Base-by-base conservation (phyloP, 306 rosid genomes). In the Cyclanthera cordifolia region DNA sequence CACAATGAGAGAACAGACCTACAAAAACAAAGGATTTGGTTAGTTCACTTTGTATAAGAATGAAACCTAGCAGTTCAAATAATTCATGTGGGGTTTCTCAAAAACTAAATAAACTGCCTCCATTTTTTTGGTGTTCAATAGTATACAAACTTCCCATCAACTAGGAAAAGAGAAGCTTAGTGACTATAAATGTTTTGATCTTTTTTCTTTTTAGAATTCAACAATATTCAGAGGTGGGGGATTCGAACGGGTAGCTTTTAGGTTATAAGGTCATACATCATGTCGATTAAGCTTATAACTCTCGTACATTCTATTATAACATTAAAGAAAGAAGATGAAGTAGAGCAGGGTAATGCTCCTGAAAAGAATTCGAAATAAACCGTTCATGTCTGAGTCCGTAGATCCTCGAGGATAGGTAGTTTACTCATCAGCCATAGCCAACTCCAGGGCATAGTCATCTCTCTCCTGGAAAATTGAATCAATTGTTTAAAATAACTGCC, bases 361-460 rank as follows among this genome's bases (percentile, higher is more conserved):
- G 0, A 2, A 32, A 4, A 32, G 69, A 14, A 65, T 23, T 45
- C 53, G 27, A 23, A 45, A 25, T 55, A 14, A 24, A 55, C 39
- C 37, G 12, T 45, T 43, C 70, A 45, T 45, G n/a, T 48, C 5
- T 47, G 28, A n/a, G 58, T 67, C 27, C 72, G 27, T 50, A 30
- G 47, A 30, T 68, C 25, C 54, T 67, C 43, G 4, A 24, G 53
- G 37, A 15, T 47, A 37, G 7, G 8, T 67, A 24, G 37, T 41
- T 43, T 77, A 93, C 76, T 93, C 99, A 41, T 93, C 99, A 8
- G 85, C 99, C 94, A 93, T 79, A 27, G 99, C 99, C 76, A 93
- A 82, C 80, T 93, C 99, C 86, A 93, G 82, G 4, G 99, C 99
- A 78, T 93, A 93, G 78, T 93, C 97, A 76, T 93, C 99, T 81